These are phyloP conservation scores for Tetraselmis striata DNA, from an alignment of 139 green algal species.

Conservation along the genomic window DNA sequence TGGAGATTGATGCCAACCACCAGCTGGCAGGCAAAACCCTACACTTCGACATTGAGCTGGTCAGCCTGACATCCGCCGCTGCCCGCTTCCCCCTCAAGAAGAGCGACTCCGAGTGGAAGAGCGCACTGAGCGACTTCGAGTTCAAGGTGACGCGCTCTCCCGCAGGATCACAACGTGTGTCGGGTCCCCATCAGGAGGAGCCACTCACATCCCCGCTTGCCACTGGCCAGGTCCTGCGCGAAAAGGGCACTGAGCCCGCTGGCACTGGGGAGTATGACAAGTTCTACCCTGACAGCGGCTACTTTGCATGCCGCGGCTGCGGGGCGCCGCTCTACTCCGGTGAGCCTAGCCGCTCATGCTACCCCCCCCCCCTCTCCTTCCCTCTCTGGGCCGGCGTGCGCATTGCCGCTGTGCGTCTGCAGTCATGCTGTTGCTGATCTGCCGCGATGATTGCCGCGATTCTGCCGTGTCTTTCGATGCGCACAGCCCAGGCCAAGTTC, in stretches of 20 bases:
- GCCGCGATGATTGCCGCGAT: too few species aligned
- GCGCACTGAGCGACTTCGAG: neutral
- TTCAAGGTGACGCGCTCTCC: too few species aligned
- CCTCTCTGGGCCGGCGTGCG: too few species aligned
- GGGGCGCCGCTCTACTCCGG: slow-evolving; percentile 55
- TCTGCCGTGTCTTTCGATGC: too few species aligned
- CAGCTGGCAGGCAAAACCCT: neutral
- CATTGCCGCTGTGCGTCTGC: too few species aligned
- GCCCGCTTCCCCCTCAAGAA: slow-evolving; percentile 1
- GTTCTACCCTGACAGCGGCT: slow-evolving; percentile 7
- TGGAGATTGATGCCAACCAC: neutral
- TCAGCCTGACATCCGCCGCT: neutral
- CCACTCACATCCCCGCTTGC: too few species aligned
- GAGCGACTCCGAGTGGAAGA: neutral
- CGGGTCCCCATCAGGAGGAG: too few species aligned
- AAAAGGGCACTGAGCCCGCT: slow-evolving; percentile 19
- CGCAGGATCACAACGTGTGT: too few species aligned
- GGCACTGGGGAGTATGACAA: slow-evolving; percentile 18
- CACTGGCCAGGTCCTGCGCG: slow-evolving; percentile 12
- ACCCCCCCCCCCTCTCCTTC: neutral
- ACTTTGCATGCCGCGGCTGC: slow-evolving; percentile 67
- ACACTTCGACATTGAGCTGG: neutral
- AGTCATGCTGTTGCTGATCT: too few species aligned
- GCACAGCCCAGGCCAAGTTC: slow-evolving; percentile 1
- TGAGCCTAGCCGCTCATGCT: slow-evolving; percentile 30